phyloP scores from a whole-genome alignment of 208 protist genomes.

The Trypanosoma lewisi region DNA sequence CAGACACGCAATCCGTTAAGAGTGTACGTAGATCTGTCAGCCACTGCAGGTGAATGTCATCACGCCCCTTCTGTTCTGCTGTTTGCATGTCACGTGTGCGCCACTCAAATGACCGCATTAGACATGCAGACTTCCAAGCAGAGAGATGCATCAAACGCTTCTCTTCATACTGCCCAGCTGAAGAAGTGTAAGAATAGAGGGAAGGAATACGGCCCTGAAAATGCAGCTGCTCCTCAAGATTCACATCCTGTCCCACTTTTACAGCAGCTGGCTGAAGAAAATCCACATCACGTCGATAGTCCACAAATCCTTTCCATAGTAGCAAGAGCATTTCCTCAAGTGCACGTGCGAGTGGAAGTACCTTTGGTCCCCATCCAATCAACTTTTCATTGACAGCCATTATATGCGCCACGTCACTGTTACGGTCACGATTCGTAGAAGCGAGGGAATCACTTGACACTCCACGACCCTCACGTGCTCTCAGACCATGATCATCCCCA shows the following conservation, averaged over 20 bases:
- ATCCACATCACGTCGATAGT: slow-evolving; percentile 67
- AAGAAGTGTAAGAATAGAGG: slow-evolving; percentile 36
- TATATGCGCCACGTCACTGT: background rate
- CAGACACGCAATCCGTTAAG: background rate
- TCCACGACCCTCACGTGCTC: background rate
- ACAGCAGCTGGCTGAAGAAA: slow-evolving; percentile 58
- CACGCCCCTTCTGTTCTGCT: slow-evolving; percentile 31
- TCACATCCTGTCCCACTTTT: slow-evolving; percentile 53
- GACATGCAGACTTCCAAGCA: slow-evolving; percentile 17
- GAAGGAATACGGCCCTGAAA: slow-evolving; percentile 61
- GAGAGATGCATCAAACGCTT: slow-evolving; percentile 24
- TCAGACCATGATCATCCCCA: background rate
- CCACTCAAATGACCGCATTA: slow-evolving; percentile 30
- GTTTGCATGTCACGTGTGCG: slow-evolving; percentile 32
- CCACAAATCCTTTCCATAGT: slow-evolving; percentile 58
- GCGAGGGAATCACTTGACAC: background rate
- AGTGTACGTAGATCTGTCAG: slow-evolving; percentile 9
- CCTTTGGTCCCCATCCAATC: slow-evolving; percentile 16
- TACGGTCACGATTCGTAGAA: background rate
- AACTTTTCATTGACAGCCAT: slow-evolving; percentile 2
- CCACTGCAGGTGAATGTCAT: slow-evolving; percentile 2
- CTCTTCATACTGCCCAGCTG: slow-evolving; percentile 66
- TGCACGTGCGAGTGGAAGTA: slow-evolving; percentile 43
- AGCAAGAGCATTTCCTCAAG: slow-evolving; percentile 45
- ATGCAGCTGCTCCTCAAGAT: slow-evolving; percentile 31